Conservation (phyloP, 805 yeast genomes). For the Metschnikowia drakensbergensis region DNA sequence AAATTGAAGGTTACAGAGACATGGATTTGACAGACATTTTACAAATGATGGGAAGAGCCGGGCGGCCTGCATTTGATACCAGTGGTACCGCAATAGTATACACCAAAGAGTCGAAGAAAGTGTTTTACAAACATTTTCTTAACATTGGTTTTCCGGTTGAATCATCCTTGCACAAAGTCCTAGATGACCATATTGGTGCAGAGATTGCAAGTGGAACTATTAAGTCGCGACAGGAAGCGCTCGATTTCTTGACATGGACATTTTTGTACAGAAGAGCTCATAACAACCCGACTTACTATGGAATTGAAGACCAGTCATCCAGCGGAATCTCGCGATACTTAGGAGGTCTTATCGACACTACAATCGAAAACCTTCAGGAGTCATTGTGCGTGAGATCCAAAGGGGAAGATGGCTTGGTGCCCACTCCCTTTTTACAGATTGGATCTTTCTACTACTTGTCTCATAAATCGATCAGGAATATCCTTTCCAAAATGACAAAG, state of each 20-base stretch:
- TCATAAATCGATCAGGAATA: slow-evolving; percentile 75
- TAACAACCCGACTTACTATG: slow-evolving; percentile 74
- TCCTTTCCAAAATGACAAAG: slow-evolving; percentile 8
- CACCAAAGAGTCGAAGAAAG: slow-evolving; percentile 71
- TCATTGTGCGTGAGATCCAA: slow-evolving; percentile 62
- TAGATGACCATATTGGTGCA: slow-evolving; percentile 78
- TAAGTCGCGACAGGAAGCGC: slow-evolving; percentile 58
- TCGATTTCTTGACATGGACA: slow-evolving; percentile 75
- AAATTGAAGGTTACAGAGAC: slow-evolving; percentile 50
- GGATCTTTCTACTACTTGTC: slow-evolving; percentile 91
- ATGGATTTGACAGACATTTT: slow-evolving; percentile 80
- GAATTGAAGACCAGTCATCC: slow-evolving; percentile 56
- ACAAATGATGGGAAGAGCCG: slow-evolving; percentile 86
- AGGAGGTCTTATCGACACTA: slow-evolving; percentile 61
- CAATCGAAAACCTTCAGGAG: slow-evolving; percentile 62
- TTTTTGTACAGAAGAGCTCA: slow-evolving; percentile 70
- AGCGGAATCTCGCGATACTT: slow-evolving; percentile 57
- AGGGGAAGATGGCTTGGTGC: slow-evolving; percentile 47
- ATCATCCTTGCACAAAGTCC: slow-evolving; percentile 70
- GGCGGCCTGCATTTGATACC: slow-evolving; percentile 77
- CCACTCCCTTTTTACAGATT: slow-evolving; percentile 81
- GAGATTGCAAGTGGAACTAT: slow-evolving; percentile 72
- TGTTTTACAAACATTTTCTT: slow-evolving; percentile 71
- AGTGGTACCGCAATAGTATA: slow-evolving; percentile 66
- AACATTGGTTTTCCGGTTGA: slow-evolving; percentile 83